Evolutionary conservation across 1,139 yeast species (phyloP).

Genomic region (Kluyveromyces sp.): DNA sequence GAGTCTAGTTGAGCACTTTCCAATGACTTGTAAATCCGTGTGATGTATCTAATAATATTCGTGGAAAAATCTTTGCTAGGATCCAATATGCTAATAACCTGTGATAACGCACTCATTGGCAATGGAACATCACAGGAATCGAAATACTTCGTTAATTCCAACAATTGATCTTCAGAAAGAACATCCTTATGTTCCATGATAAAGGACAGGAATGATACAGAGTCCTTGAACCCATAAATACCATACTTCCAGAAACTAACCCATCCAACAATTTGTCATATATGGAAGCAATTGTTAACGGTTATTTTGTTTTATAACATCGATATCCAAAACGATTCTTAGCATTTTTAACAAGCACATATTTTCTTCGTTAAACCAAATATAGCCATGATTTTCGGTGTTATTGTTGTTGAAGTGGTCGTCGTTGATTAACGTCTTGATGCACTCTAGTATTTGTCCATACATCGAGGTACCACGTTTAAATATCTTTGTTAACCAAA

Average conservation of each 20-base stretch:
- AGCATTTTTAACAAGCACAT: conserved; percentile 1
- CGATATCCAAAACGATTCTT: neutral
- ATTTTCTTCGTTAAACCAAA: conserved; percentile 1
- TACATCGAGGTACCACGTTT: neutral
- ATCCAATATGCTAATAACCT: neutral
- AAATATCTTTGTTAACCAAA: conserved; percentile 1
- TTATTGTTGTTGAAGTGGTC: neutral
- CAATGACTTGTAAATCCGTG: neutral
- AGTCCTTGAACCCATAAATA: neutral
- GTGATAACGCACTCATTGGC: neutral
- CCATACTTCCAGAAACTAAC: neutral
- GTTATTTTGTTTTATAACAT: neutral
- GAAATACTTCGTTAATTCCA: neutral
- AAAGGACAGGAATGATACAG: neutral
- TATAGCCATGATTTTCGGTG: neutral
- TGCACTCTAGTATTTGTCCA: conserved; percentile 3
- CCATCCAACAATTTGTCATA: conserved; percentile 1
- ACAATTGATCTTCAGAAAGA: neutral
- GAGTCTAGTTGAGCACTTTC: neutral
- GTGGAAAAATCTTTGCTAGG: neutral
- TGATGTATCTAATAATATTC: neutral
- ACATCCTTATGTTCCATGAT: neutral
- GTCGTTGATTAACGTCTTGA: neutral
- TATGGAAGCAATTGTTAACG: conserved; percentile 1
- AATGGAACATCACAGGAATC: neutral